phyloP scores from a whole-genome alignment of 2,329 filamentous ascomycete species.

The Apiospora sp. region DNA sequence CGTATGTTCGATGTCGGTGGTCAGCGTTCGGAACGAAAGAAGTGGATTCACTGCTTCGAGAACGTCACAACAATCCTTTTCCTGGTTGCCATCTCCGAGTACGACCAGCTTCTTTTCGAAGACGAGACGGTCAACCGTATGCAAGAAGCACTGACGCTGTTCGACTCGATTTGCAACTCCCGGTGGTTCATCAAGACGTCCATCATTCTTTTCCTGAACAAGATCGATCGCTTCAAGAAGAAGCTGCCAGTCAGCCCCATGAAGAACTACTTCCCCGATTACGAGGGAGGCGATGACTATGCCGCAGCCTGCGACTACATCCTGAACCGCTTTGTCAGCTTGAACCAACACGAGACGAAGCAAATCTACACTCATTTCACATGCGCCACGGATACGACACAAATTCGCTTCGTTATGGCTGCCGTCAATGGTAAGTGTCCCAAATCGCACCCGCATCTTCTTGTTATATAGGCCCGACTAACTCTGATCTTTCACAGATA shows the following conservation, averaged over 20 bases:
- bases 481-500: conserved; percentile 66
- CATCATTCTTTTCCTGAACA: conserved; percentile 87
- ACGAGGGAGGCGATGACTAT: conserved; percentile 96
- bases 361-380: conserved; percentile 99
- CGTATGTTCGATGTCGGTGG: conserved; percentile 98
- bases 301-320: conserved; percentile 98
- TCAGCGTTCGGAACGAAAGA: conserved; percentile 95
- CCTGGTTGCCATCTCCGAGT: conserved; percentile 95
- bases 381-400: conserved; percentile 96
- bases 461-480: conserved; percentile 49
- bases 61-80: conserved; percentile 97
- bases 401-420: conserved; percentile 99
- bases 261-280: conserved; percentile 89
- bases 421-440: conserved; percentile 89
- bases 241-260: conserved; percentile 85
- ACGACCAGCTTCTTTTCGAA: conserved; percentile 94
- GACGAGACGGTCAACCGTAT: conserved; percentile 96
- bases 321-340: conserved; percentile 94
- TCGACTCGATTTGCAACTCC: conserved; percentile 88
- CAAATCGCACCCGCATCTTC: background rate
- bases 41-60: conserved; percentile 99
- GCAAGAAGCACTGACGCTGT: conserved; percentile 87
- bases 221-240: conserved; percentile 89
- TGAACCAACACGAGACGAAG: conserved; percentile 99
- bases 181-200: conserved; percentile 91